Evolutionary conservation across 2,329 filamentous ascomycete genomes (phyloP).

Genomic region (Fusarium dimerum): DNA sequence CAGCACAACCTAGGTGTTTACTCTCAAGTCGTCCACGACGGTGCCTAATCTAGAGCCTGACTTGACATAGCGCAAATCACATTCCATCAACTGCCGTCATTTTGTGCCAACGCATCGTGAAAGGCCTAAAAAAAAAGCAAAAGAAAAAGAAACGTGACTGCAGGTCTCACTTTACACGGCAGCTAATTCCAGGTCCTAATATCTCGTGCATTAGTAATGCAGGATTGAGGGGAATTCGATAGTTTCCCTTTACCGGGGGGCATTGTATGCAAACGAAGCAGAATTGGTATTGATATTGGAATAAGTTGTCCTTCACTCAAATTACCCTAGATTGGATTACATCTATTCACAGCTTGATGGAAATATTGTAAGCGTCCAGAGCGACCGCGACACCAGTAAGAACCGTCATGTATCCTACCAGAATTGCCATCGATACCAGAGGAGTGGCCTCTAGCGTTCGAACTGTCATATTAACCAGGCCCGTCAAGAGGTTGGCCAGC

Average conservation of each 20-base stretch:
- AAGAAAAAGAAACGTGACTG: not conserved
- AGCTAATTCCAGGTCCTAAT: not conserved
- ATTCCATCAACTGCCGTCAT: not conserved
- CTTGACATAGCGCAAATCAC: not conserved
- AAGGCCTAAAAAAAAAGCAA: too few species aligned
- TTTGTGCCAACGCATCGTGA: not conserved
- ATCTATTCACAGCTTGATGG: slow-evolving; percentile 62
- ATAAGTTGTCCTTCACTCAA: not conserved
- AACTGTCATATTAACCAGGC: slow-evolving; percentile 83
- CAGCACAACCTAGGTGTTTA: not conserved
- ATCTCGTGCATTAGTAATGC: not conserved
- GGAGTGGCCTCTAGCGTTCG: slow-evolving; percentile 74
- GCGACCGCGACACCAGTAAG: slow-evolving; percentile 68
- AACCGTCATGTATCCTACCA: slow-evolving; percentile 70
- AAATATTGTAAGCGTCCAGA: slow-evolving; percentile 66
- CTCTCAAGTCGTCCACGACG: not conserved
- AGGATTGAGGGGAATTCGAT: not conserved
- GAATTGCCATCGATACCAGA: slow-evolving; percentile 67
- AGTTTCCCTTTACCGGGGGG: not conserved
- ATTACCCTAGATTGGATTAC: not conserved
- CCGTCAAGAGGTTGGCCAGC: slow-evolving; percentile 85
- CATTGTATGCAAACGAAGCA: not conserved
- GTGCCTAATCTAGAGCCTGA: not conserved
- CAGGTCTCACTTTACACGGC: not conserved
- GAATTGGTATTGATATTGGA: too few species aligned